Evolutionary conservation across 2,329 filamentous ascomycete species (phyloP), one percentile per base, ranked within the genome.

Genomic region (Talaromyces sp.): DNA sequence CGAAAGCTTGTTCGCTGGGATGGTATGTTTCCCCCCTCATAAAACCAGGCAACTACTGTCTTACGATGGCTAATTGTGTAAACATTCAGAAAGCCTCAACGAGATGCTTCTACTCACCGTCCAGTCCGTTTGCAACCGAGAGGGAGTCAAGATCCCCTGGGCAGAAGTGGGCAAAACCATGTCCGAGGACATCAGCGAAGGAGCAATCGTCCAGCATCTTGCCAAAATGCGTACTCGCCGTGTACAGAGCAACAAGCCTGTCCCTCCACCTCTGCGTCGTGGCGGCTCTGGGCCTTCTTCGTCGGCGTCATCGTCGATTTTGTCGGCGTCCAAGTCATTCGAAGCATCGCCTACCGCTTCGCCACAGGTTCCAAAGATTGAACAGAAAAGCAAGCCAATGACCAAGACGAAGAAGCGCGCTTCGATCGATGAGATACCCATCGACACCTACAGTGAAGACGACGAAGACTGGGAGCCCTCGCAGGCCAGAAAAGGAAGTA

Each of bases 201-300:
- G 78, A 2, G 75, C 78, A 1, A 79, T 80, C 24, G 67, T 76
- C 1, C 79, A 81, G 62, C 79, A 81, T 57, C 67, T 81, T 14
- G 70, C 77, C 0, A 81, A 81, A 61, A 63, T 80, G 2, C 77
- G 79, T 9, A 54, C 43, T 19, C 70, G 72, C 31, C 71, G 78
- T 61, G 61, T 69, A 9, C 61, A 65, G 2, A 66, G 67, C 3
- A 69, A 69, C 0, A 71, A 75, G 29, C 63, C 63, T 1, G 74
- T 78, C 2, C 78, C 78, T 4, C 76, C 77, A 9, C 68, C 73
- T 21, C 66, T 78, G 7, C 73, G 71, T 57, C 74, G 77, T 38
- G 71, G 71, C 17, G 68, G 67, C 12, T 61, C 63, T 46, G 68
- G 65, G 17, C 32, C 62, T 31, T 60, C 31, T 21, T 21, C 51